These are phyloP conservation scores for Fraxinus cuspidata DNA, from an alignment of 257 asterid genomes.

Conservation along the genomic window DNA sequence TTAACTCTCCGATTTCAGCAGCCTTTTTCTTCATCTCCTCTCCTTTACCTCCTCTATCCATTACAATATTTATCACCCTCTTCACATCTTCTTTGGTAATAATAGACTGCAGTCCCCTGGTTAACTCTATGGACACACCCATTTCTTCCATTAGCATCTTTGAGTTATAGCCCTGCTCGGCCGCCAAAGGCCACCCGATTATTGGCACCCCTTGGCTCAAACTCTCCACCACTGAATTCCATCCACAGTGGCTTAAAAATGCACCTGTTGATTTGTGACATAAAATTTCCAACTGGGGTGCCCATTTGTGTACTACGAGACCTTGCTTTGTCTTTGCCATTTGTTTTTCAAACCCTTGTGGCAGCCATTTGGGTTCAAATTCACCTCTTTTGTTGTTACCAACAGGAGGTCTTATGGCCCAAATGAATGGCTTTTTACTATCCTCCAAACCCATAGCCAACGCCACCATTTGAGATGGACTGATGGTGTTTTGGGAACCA, in stretches of 20 bases:
- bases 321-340: slow-evolving; percentile 40
- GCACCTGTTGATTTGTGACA: slow-evolving; percentile 70
- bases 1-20: slow-evolving; percentile 46
- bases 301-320: slow-evolving; percentile 73
- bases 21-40: slow-evolving; percentile 69
- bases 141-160: slow-evolving; percentile 84
- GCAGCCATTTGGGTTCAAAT: slow-evolving; percentile 74
- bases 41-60: slow-evolving; percentile 54
- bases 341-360: slow-evolving; percentile 54
- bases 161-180: slow-evolving; percentile 78
- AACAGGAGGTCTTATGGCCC: slow-evolving; percentile 79
- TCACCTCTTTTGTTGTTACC: slow-evolving; percentile 55
- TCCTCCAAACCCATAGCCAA: slow-evolving; percentile 76
- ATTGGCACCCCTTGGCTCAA: slow-evolving; percentile 89
- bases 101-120: slow-evolving; percentile 46
- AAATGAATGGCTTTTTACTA: slow-evolving; percentile 58
- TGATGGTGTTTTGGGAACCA: slow-evolving; percentile 92
- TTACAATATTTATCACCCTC: slow-evolving; percentile 51
- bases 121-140: slow-evolving; percentile 67
- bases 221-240: slow-evolving; percentile 87
- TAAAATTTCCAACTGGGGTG: slow-evolving; percentile 88
- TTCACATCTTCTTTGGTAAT: slow-evolving; percentile 59
- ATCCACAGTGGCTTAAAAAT: slow-evolving; percentile 87
- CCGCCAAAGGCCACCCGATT: slow-evolving; percentile 96
- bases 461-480: slow-evolving; percentile 78